These are phyloP conservation scores for Brassica incana DNA, from an alignment of 345 rosid genomes.

Conservation along the genomic window DNA sequence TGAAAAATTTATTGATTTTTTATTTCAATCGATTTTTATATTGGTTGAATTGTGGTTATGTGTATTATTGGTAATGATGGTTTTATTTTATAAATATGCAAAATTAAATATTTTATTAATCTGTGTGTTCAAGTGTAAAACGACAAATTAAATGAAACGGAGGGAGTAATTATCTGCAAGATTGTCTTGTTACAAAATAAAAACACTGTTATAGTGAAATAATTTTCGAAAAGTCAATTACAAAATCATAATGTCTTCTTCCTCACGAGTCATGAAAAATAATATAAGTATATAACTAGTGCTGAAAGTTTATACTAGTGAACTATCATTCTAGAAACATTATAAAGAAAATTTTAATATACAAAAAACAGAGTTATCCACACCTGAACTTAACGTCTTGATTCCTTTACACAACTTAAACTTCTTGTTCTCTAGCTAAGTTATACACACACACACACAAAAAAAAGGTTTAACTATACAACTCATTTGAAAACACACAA, in stretches of 20 bases:
- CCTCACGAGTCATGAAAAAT: neutral
- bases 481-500: slow-evolving; percentile 2
- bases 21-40: too few relatives aligned
- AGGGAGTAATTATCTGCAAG: neutral
- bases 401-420: slow-evolving; percentile 26
- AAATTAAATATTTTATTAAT: too few relatives aligned
- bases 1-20: too few relatives aligned
- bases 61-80: too few relatives aligned
- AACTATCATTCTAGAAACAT: neutral
- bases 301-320: neutral
- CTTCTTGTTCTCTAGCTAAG: neutral
- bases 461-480: neutral
- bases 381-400: neutral
- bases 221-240: neutral
- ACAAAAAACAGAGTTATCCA: neutral
- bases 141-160: too few relatives aligned
- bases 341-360: neutral
- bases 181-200: neutral
- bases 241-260: neutral
- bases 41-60: too few relatives aligned
- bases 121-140: too few relatives aligned
- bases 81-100: too few relatives aligned
- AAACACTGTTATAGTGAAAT: neutral
- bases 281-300: neutral
- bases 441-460: slow-evolving; percentile 7